phyloP scores from a whole-genome alignment of 2,329 filamentous ascomycete species.

The Trichoderma afroharzianum region DNA sequence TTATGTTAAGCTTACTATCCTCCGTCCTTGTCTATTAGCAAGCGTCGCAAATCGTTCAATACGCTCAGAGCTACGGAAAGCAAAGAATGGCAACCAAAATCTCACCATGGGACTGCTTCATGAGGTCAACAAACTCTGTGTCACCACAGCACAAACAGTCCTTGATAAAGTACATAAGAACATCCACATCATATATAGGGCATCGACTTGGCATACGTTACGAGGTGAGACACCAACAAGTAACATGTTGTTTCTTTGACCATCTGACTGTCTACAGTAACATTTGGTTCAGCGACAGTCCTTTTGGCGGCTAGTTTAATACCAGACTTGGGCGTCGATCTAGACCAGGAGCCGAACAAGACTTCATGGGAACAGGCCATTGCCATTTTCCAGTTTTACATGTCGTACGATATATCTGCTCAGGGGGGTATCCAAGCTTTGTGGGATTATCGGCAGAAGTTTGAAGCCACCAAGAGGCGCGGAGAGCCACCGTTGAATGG shows the following conservation, averaged over 20 bases:
- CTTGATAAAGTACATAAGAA: not conserved
- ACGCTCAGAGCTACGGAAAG: not conserved
- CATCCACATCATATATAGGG: not conserved
- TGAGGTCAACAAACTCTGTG: not conserved
- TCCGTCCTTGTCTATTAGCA: not conserved
- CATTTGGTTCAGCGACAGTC: slow-evolving; percentile 2
- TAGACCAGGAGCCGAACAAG: slow-evolving; percentile 4
- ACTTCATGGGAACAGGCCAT: slow-evolving; percentile 3
- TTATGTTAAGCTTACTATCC: not conserved
- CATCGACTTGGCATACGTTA: slow-evolving; percentile 9
- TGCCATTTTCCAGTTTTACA: not conserved
- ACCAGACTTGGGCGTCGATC: not conserved
- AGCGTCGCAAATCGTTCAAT: not conserved
- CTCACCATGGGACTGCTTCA: not conserved
- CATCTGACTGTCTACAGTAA: not conserved
- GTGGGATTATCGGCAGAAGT: slow-evolving; percentile 1
- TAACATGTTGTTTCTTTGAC: too few relatives aligned
- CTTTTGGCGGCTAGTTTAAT: not conserved
- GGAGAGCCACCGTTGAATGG: not conserved
- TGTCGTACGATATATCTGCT: slow-evolving; percentile 5
- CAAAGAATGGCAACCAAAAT: not conserved
- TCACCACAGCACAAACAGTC: not conserved
- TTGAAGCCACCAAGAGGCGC: not conserved
- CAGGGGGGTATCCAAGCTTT: slow-evolving; percentile 4
- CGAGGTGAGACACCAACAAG: not conserved